Percentiles rank a stretch among this genome's conserved stretches.
Evolutionary conservation across 768 basidiomycete genomes (phyloP).

Genomic region (Serendipita indica): DNA sequence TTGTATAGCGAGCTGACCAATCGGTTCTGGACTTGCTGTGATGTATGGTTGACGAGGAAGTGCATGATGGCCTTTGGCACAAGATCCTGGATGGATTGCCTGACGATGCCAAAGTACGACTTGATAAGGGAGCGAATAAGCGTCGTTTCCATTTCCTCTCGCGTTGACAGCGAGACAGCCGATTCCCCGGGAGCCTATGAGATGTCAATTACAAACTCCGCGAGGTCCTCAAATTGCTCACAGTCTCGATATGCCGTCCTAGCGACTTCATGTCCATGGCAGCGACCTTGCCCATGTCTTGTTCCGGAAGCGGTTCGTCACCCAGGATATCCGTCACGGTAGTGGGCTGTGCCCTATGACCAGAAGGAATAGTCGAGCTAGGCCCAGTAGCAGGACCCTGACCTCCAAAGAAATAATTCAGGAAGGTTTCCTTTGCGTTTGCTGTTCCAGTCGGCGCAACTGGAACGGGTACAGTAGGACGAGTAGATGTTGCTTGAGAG

Average conservation of each 20-base stretch:
- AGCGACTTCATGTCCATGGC: constrained; percentile 98
- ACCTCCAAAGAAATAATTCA: constrained; percentile 96
- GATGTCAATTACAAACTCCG: constrained; percentile 1
- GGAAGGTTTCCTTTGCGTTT: constrained; percentile 75
- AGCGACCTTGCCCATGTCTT: constrained; percentile 60
- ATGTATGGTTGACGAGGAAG: constrained; percentile 90
- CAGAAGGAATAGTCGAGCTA: constrained; percentile 29
- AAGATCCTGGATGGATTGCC: constrained; percentile 92
- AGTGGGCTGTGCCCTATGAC: constrained; percentile 11
- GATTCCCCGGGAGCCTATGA: constrained; percentile 38
- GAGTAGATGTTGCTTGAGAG: background rate
- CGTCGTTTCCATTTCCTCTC: constrained; percentile 94
- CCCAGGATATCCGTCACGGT: constrained; percentile 16
- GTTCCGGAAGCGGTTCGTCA: constrained; percentile 36
- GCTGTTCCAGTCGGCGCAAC: background rate
- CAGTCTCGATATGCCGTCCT: constrained; percentile 93
- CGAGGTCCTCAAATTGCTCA: constrained; percentile 32
- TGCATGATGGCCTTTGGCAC: constrained; percentile 99
- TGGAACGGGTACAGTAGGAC: background rate
- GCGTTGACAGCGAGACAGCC: constrained; percentile 48
- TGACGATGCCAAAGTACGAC: constrained; percentile 90
- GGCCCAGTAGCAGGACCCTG: constrained; percentile 57
- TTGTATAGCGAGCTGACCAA: constrained; percentile 91
- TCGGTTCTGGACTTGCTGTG: constrained; percentile 91
- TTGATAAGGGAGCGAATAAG: constrained; percentile 89